phyloP scores from a whole-genome alignment of 495 filamentous ascomycete species.

The Wilcoxina mikolae region DNA sequence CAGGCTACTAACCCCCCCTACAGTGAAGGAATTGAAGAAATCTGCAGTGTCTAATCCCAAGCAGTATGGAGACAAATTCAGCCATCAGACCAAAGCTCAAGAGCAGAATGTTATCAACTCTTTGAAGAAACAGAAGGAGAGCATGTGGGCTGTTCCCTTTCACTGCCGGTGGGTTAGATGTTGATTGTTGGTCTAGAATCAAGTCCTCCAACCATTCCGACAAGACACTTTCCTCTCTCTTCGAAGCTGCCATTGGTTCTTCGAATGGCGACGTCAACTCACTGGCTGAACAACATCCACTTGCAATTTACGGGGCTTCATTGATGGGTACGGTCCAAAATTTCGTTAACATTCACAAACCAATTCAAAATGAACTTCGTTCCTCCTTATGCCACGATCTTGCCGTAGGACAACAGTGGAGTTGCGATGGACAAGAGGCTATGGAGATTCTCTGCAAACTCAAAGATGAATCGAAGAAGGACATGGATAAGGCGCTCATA shows the following conservation, averaged over 20 bases:
- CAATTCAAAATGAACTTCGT: background rate
- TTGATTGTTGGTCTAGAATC: background rate
- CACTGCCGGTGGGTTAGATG: background rate
- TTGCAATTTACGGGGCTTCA: background rate
- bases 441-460: background rate
- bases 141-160: too few species aligned
- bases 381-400: background rate
- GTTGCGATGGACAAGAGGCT: background rate
- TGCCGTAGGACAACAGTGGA: background rate
- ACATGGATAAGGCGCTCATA: background rate
- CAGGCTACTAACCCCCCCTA: background rate
- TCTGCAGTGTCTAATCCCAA: background rate
- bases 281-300: background rate
- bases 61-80: background rate
- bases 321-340: background rate
- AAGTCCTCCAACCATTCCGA: background rate
- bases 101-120: background rate
- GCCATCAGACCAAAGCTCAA: too few species aligned
- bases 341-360: background rate
- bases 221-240: background rate
- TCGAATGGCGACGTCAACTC: background rate
- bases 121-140: background rate
- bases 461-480: background rate
- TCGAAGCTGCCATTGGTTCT: background rate
- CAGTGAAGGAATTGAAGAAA: conserved; percentile 2